A percentile compares a stretch with the other conserved stretches of the same genome.
These are phyloP conservation scores for Caloboletus inedulis DNA, from an alignment of 1,284 basidiomycete species.

Conservation along the genomic window DNA sequence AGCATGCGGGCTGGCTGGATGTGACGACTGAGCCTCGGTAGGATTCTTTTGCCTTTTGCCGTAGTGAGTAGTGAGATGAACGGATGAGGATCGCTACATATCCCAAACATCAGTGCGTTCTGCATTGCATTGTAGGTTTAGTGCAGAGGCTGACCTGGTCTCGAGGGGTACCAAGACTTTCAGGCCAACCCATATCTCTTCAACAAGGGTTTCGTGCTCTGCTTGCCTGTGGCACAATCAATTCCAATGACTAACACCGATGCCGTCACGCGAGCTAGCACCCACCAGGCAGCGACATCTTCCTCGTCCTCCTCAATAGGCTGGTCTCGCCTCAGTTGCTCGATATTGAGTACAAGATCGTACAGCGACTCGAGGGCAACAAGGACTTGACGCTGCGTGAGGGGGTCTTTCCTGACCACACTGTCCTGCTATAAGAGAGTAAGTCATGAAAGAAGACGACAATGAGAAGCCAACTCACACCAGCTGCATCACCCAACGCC, in stretches of 20 bases:
- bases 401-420: conserved; percentile 62
- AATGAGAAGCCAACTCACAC: conserved; percentile 37
- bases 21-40: conserved; percentile 89
- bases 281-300: conserved; percentile 53
- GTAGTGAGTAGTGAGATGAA: conserved; percentile 91
- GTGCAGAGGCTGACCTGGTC: conserved; percentile 57
- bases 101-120: conserved; percentile 4
- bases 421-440: conserved; percentile 44
- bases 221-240: conserved; percentile 44
- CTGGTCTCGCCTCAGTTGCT: conserved; percentile 82
- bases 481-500: conserved; percentile 54
- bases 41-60: conserved; percentile 90
- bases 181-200: conserved; percentile 78
- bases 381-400: conserved; percentile 78
- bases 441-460: background rate
- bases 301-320: conserved; percentile 62
- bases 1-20: conserved; percentile 79
- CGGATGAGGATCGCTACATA: conserved; percentile 83
- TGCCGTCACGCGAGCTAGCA: background rate
- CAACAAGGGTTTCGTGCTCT: conserved; percentile 61
- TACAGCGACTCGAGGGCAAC: conserved; percentile 85
- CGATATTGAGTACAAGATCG: conserved; percentile 80
- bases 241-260: background rate
- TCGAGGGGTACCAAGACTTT: conserved; percentile 90
- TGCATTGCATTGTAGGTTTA: background rate